Evolutionary conservation across 768 basidiomycete species (phyloP).

Genomic region (Asterophora parasitica): DNA sequence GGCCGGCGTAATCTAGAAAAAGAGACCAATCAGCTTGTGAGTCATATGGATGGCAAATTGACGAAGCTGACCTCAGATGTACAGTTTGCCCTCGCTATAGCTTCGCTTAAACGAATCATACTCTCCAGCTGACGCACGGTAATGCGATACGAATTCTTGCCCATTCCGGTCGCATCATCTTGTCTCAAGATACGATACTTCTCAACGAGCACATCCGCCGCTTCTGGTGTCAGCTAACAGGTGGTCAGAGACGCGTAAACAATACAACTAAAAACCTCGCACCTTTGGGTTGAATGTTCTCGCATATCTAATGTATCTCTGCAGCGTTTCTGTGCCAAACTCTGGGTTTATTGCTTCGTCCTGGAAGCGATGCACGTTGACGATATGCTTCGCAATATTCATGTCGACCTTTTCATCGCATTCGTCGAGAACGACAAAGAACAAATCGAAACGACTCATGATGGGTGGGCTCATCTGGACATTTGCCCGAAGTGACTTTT

Average conservation of each 20-base stretch:
- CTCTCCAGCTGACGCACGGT: conserved; percentile 97
- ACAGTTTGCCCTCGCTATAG: conserved; percentile 96
- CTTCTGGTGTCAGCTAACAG: conserved; percentile 81
- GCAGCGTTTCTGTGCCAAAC: conserved; percentile 94
- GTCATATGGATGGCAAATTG: not conserved
- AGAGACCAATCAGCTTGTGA: not conserved
- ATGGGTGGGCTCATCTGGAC: conserved; percentile 98
- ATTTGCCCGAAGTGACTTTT: conserved; percentile 86
- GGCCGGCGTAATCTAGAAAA: conserved; percentile 75
- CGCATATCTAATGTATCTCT: conserved; percentile 95
- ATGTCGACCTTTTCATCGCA: conserved; percentile 90
- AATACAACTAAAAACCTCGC: conserved; percentile 12
- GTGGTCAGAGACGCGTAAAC: conserved; percentile 6
- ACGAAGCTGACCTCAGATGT: conserved; percentile 65
- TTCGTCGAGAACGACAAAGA: conserved; percentile 97
- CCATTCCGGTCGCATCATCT: conserved; percentile 85
- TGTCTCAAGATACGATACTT: conserved; percentile 91
- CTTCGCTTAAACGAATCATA: conserved; percentile 97
- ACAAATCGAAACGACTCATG: conserved; percentile 97
- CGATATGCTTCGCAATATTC: conserved; percentile 94
- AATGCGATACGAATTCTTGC: conserved; percentile 92
- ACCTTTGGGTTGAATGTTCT: conserved; percentile 98
- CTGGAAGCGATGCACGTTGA: conserved; percentile 94
- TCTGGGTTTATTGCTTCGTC: conserved; percentile 94
- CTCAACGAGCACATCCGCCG: conserved; percentile 89